These are phyloP conservation scores for Yamadazyma kitorensis DNA, from an alignment of 805 yeast genomes.

Conservation along the genomic window DNA sequence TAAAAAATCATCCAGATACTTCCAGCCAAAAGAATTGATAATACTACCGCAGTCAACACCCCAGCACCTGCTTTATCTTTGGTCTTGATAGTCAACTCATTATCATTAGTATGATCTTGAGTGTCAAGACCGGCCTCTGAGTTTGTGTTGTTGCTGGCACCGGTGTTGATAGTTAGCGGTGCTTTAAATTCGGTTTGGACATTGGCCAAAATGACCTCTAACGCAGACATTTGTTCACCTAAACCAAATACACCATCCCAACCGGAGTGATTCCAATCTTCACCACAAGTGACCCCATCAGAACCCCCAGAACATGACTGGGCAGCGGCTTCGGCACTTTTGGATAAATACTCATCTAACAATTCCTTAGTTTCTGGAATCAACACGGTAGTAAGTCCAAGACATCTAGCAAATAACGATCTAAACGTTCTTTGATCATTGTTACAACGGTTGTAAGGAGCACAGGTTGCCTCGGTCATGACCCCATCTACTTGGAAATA, in stretches of 20 bases:
- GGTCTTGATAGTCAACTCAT: slow-evolving; percentile 47
- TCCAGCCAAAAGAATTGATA: slow-evolving; percentile 60
- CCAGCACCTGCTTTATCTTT: slow-evolving; percentile 92
- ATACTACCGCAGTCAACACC: slow-evolving; percentile 71
- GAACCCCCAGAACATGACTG: slow-evolving; percentile 76
- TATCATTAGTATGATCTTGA: slow-evolving; percentile 34
- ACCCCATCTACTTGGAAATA: slow-evolving; percentile 45
- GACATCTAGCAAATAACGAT: slow-evolving; percentile 62
- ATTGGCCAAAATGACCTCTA: slow-evolving; percentile 54
- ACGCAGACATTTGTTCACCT: slow-evolving; percentile 81
- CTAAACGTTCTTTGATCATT: slow-evolving; percentile 76
- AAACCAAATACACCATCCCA: slow-evolving; percentile 74
- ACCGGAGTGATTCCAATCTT: slow-evolving; percentile 57
- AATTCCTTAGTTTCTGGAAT: slow-evolving; percentile 47
- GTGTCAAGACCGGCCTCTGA: slow-evolving; percentile 36
- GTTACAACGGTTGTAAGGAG: slow-evolving; percentile 51
- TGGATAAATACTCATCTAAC: slow-evolving; percentile 39
- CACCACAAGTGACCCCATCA: slow-evolving; percentile 86
- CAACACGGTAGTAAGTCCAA: slow-evolving; percentile 55
- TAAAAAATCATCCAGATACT: slow-evolving; percentile 76
- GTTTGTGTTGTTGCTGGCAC: slow-evolving; percentile 34
- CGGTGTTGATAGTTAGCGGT: slow-evolving; percentile 34
- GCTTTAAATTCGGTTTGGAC: slow-evolving; percentile 22
- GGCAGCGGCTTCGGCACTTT: slow-evolving; percentile 72
- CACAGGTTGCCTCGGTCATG: slow-evolving; percentile 65